Percentiles rank a stretch among this genome's conserved stretches.
Evolutionary conservation across 73 alveolate genomes (phyloP).

Genomic region (Durusdinium trenchii): DNA sequence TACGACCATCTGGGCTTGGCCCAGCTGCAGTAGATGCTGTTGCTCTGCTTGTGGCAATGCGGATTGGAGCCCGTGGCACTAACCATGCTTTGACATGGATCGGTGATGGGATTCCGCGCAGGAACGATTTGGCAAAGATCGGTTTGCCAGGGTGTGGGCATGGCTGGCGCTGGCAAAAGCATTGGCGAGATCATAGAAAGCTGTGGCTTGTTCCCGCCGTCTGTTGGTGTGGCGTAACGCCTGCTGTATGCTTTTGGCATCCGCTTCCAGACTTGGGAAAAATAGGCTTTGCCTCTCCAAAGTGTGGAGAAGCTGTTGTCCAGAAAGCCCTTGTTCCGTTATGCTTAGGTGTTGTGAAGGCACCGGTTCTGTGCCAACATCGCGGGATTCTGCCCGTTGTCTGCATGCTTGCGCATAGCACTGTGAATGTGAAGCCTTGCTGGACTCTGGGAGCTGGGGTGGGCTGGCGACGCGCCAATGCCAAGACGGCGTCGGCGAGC

Average conservation of each 20-base stretch:
- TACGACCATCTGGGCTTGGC: no score
- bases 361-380: slow-evolving; percentile 24
- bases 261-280: background rate
- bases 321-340: slow-evolving; percentile 3
- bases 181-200: slow-evolving; percentile 31
- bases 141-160: background rate
- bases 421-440: background rate
- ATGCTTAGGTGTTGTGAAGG: slow-evolving; percentile 13
- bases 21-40: background rate
- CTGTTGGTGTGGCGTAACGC: background rate
- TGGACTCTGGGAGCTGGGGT: background rate
- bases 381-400: background rate
- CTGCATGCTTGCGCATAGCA: slow-evolving; percentile 31
- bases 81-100: no score
- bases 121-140: no score
- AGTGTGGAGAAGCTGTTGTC: background rate
- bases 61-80: no score
- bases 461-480: background rate
- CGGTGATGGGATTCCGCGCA: no score
- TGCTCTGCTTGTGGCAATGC: background rate
- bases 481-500: background rate
- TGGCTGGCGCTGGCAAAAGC: slow-evolving; percentile 12
- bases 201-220: slow-evolving; percentile 15
- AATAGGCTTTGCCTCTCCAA: slow-evolving; percentile 27
- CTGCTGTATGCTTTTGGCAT: background rate